Conservation (phyloP, 192 early-diverging fungal species). For the Mortierella antarctica region DNA sequence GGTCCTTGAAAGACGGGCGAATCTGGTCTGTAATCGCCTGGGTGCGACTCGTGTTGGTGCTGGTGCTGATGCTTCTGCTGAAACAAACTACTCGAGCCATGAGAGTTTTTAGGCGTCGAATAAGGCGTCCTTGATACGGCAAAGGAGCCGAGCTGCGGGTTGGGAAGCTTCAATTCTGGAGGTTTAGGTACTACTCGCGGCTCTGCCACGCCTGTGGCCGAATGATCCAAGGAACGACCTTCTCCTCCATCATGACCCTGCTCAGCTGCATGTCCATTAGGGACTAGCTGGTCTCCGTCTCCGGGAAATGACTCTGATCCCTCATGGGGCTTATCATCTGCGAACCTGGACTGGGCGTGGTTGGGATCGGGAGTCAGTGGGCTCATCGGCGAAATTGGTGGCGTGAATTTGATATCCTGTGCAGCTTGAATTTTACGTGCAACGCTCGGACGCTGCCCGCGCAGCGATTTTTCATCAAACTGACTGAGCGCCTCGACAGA, state of each 20-base stretch:
- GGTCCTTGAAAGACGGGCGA: conserved; percentile 51
- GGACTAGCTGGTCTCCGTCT: background rate
- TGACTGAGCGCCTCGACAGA: conserved; percentile 35
- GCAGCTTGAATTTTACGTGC: background rate
- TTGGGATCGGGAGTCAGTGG: conserved; percentile 33
- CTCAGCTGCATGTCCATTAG: background rate
- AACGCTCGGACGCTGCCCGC: background rate
- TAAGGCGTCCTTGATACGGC: conserved; percentile 20
- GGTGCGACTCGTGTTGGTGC: background rate
- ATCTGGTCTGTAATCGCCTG: conserved; percentile 31
- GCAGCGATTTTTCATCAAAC: conserved; percentile 33
- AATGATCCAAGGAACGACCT: too few relatives aligned
- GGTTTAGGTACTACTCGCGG: background rate
- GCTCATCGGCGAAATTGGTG: conserved; percentile 31
- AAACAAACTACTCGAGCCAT: conserved; percentile 5
- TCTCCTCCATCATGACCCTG: background rate
- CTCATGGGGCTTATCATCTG: background rate
- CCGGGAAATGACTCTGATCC: background rate
- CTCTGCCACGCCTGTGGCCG: too few relatives aligned
- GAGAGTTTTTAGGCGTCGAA: conserved; percentile 30
- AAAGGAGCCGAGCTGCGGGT: conserved; percentile 1
- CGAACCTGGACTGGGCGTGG: background rate
- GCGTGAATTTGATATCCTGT: conserved; percentile 22
- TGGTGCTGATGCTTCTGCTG: conserved; percentile 2
- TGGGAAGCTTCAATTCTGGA: background rate